Percentiles rank a stretch among this genome's conserved stretches.
Conservation (phyloP, 208 protist species). For the Leishmania aethiopica region DNA sequence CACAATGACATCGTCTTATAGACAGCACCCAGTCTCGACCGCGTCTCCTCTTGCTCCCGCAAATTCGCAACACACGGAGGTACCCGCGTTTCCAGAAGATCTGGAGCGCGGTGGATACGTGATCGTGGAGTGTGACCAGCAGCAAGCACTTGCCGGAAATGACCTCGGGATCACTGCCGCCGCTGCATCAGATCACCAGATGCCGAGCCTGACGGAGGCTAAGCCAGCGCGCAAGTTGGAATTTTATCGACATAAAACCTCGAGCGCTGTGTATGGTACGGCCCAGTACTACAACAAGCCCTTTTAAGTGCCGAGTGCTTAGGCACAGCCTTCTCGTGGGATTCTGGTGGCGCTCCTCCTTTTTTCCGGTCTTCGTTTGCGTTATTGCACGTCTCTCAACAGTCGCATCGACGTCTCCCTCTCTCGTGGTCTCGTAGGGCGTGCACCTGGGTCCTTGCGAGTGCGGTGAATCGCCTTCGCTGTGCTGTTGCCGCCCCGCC, state of each 20-base stretch:
- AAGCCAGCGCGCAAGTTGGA: neutral
- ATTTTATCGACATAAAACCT: neutral
- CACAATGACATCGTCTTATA: neutral
- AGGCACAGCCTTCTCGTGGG: neutral
- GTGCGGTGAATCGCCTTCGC: neutral
- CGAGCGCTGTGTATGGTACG: neutral
- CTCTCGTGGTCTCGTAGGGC: neutral
- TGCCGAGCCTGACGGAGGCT: neutral
- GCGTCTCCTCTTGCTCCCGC: neutral
- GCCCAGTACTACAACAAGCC: neutral
- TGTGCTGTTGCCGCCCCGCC: too few relatives aligned
- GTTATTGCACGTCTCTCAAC: neutral
- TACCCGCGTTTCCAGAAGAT: slow-evolving; percentile 3
- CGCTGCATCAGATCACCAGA: neutral
- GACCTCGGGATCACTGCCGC: neutral
- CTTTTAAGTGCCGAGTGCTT: neutral
- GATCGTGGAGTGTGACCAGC: slow-evolving; percentile 5
- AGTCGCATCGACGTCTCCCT: neutral
- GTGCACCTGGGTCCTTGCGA: neutral
- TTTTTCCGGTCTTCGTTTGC: neutral
- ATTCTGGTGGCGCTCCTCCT: neutral
- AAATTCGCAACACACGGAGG: neutral
- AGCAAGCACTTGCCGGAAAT: neutral
- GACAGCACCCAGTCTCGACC: neutral
- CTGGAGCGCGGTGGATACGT: slow-evolving; percentile 26